Evolutionary conservation across 495 filamentous ascomycete genomes (phyloP).

Genomic region (Rostrohypoxylon terebratum): DNA sequence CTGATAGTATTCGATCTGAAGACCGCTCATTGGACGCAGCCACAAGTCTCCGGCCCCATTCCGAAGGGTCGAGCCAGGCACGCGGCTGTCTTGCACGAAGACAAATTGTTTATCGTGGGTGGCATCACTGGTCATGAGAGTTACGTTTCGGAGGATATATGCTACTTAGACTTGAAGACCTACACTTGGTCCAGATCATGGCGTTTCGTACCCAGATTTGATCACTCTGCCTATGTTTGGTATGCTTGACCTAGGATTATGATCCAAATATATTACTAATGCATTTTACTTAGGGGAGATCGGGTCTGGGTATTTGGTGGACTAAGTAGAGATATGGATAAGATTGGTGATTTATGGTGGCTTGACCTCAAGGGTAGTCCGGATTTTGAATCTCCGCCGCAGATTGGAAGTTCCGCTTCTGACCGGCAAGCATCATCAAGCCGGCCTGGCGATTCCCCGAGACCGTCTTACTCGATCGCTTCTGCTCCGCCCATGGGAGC

Average conservation of each 20-base stretch:
- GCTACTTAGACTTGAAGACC: conserved; percentile 95
- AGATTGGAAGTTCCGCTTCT: conserved; percentile 72
- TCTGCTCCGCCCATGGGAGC: conserved; percentile 63
- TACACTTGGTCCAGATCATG: conserved; percentile 98
- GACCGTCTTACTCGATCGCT: conserved; percentile 55
- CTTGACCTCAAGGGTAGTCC: conserved; percentile 91
- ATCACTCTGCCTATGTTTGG: conserved; percentile 94
- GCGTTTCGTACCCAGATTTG: conserved; percentile 93
- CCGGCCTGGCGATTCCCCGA: conserved; percentile 55
- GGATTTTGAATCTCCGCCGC: conserved; percentile 78
- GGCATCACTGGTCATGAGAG: conserved; percentile 90
- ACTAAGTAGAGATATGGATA: conserved; percentile 93
- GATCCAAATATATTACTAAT: conserved; percentile 9
- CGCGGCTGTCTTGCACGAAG: conserved; percentile 92
- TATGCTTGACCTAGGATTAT: conserved; percentile 18
- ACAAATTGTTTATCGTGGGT: conserved; percentile 94
- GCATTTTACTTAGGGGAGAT: conserved; percentile 61
- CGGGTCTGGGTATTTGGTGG: conserved; percentile 98
- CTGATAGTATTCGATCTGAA: conserved; percentile 95
- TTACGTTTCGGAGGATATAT: conserved; percentile 91
- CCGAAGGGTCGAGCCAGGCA: conserved; percentile 92
- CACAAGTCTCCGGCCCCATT: conserved; percentile 81
- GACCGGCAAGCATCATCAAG: conserved; percentile 54
- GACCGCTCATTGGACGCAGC: conserved; percentile 93
- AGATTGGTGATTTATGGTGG: conserved; percentile 95